These are phyloP conservation scores for Fusarium tjaetaba DNA, from an alignment of 2,329 filamentous ascomycete genomes.

Conservation along the genomic window DNA sequence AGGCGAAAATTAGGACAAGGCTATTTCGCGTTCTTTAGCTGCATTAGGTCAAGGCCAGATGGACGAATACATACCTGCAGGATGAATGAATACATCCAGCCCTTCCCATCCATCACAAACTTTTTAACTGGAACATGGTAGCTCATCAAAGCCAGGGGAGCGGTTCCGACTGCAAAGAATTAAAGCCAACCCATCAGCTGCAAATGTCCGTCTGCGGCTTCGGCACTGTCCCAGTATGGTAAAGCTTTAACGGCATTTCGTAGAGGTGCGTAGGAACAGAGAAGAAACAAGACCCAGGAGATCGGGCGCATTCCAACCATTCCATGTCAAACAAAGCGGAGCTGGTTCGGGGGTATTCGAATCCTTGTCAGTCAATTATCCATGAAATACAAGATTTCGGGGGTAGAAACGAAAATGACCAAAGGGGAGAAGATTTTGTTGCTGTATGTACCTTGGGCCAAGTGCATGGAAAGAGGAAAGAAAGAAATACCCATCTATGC, in stretches of 20 bases:
- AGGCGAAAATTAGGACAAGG: constrained; percentile 5
- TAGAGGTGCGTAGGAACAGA: constrained; percentile 5
- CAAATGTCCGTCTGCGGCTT: constrained; percentile 29
- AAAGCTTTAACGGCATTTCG: constrained; percentile 34
- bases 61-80: not conserved
- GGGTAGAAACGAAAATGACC: constrained; percentile 2
- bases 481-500: not conserved
- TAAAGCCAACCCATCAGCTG: constrained; percentile 26
- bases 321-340: constrained; percentile 34
- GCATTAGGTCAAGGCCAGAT: constrained; percentile 28
- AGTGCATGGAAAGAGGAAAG: not conserved
- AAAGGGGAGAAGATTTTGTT: not conserved
- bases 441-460: not conserved
- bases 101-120: not conserved
- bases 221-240: constrained; percentile 33
- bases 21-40: constrained; percentile 39
- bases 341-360: constrained; percentile 25
- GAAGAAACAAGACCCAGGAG: constrained; percentile 32
- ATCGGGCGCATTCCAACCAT: constrained; percentile 30
- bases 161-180: constrained; percentile 31
- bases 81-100: not conserved
- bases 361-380: constrained; percentile 11
- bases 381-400: constrained; percentile 16
- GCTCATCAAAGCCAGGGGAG: constrained; percentile 24
- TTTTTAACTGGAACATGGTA: constrained; percentile 6